Evolutionary conservation across 208 protist species (phyloP).

Genomic region (Trypanosomatidae sp.): DNA sequence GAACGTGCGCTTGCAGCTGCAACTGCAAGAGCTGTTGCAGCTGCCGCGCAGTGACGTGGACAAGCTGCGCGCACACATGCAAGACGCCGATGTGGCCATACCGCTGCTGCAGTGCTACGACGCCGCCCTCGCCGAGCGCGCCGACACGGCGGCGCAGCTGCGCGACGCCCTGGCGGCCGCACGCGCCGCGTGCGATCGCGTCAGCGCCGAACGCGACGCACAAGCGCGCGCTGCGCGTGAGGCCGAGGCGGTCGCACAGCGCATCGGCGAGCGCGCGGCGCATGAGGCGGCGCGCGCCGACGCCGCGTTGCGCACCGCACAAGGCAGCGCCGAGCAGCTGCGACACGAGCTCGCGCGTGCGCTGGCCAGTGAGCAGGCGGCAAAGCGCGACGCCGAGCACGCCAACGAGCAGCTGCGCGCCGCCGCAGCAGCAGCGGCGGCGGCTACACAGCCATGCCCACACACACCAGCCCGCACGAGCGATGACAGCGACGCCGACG

Average conservation of each 20-base stretch:
- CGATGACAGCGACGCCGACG: not conserved
- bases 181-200: too few species aligned
- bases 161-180: too few species aligned
- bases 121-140: slow-evolving; percentile 44
- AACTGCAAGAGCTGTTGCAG: slow-evolving; percentile 62
- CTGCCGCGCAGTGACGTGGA: slow-evolving; percentile 45
- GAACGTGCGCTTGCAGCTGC: slow-evolving; percentile 57
- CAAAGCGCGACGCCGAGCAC: slow-evolving; percentile 15
- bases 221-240: too few species aligned
- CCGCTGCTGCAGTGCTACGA: slow-evolving; percentile 82
- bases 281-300: slow-evolving; percentile 11
- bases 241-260: too few species aligned
- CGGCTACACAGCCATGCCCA: not conserved
- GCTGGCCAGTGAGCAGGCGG: slow-evolving; percentile 19
- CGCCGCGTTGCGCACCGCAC: slow-evolving; percentile 20
- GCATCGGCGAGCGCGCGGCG: too few species aligned
- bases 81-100: too few species aligned
- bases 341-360: slow-evolving; percentile 12
- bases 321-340: slow-evolving; percentile 16
- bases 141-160: slow-evolving; percentile 12
- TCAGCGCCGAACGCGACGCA: too few species aligned
- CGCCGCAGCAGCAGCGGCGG: not conserved
- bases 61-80: slow-evolving; percentile 44
- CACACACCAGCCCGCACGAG: slow-evolving; percentile 3
- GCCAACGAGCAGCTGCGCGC: slow-evolving; percentile 5